phyloP scores from a whole-genome alignment of 345 rosid genomes.

The Balakata baccata region DNA sequence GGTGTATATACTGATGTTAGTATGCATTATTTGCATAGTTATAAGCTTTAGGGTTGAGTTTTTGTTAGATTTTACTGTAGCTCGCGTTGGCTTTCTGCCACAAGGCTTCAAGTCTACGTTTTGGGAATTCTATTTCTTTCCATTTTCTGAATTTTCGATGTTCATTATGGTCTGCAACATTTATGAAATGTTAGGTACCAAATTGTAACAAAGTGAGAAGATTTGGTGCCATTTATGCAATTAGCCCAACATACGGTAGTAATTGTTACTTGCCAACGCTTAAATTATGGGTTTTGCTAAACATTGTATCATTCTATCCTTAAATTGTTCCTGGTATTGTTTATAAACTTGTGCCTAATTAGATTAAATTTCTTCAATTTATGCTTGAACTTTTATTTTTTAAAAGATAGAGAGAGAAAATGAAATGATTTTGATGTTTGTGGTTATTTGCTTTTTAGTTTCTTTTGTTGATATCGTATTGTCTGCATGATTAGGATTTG shows the following conservation, averaged over 20 bases:
- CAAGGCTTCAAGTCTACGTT: not conserved
- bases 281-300: not conserved
- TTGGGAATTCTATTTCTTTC: not conserved
- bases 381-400: not conserved
- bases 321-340: constrained; percentile 4
- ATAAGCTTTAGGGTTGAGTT: not conserved
- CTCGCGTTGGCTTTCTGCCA: not conserved
- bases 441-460: not conserved
- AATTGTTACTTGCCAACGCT: not conserved
- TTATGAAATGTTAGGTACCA: too few relatives aligned
- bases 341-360: not conserved
- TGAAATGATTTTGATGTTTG: not conserved
- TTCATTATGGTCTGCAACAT: too few relatives aligned
- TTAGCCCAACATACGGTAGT: too few relatives aligned
- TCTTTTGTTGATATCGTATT: not conserved
- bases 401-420: not conserved
- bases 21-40: not conserved
- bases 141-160: not conserved
- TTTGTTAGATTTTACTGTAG: not conserved
- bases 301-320: not conserved
- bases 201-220: too few relatives aligned
- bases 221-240: too few relatives aligned
- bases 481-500: not conserved
- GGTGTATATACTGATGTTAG: not conserved
- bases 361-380: constrained; percentile 1